A percentile compares a stretch with the other conserved stretches of the same genome.
Evolutionary conservation across 2,329 filamentous ascomycete genomes (phyloP).

Genomic region (Huntiella omanensis): DNA sequence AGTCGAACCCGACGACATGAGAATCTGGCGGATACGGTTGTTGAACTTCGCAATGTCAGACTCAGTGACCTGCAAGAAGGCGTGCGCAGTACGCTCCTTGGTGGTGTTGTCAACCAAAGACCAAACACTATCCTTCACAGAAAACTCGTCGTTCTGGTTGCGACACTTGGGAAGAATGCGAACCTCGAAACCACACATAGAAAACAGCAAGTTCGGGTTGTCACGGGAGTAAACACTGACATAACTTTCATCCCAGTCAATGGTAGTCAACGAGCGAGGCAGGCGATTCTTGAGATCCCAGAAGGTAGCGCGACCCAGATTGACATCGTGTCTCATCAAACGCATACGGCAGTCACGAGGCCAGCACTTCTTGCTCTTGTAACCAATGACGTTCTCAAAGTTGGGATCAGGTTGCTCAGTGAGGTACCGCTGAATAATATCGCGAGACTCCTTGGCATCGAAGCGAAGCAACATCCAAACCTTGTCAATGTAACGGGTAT

Average conservation of each 20-base stretch:
- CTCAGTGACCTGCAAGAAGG: slow-evolving; percentile 92
- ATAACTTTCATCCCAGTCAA: slow-evolving; percentile 98
- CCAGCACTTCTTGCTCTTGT: slow-evolving; percentile 99
- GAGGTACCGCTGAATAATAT: slow-evolving; percentile 90
- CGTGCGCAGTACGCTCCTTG: slow-evolving; percentile 92
- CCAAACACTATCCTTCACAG: slow-evolving; percentile 96
- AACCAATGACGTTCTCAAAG: slow-evolving; percentile 97
- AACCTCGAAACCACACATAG: slow-evolving; percentile 96
- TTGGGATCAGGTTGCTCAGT: slow-evolving; percentile 98
- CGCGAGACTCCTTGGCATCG: slow-evolving; percentile 78
- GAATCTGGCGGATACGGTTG: slow-evolving; percentile 91
- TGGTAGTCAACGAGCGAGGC: slow-evolving; percentile 84
- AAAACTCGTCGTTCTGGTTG: slow-evolving; percentile 91
- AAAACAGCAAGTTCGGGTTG: slow-evolving; percentile 91
- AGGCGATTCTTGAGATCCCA: slow-evolving; percentile 97
- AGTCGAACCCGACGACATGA: slow-evolving; percentile 98
- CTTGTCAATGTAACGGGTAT: slow-evolving; percentile 92
- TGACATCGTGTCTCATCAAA: slow-evolving; percentile 95
- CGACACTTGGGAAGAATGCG: slow-evolving; percentile 88
- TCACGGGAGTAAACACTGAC: slow-evolving; percentile 95
- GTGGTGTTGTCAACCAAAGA: slow-evolving; percentile 89
- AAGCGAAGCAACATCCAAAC: slow-evolving; percentile 98
- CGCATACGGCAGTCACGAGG: slow-evolving; percentile 94
- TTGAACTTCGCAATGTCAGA: slow-evolving; percentile 99
- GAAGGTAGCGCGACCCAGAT: slow-evolving; percentile 90